Conservation (phyloP, 768 basidiomycete genomes). For the Holtermannia corniformis region DNA sequence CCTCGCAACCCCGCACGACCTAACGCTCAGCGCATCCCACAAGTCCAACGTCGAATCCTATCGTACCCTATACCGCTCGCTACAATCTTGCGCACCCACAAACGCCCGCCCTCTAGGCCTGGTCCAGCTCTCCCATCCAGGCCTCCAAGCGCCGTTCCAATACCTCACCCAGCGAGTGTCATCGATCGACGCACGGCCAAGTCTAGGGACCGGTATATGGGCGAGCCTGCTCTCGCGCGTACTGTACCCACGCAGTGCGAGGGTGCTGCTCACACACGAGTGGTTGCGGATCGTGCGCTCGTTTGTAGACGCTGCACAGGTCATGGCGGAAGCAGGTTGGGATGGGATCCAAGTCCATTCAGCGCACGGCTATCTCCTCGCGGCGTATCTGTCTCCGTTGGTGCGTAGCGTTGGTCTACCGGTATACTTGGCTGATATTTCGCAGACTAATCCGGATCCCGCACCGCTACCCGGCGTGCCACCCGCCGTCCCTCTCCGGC, state of each 20-base stretch:
- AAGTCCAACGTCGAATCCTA: slow-evolving; percentile 6
- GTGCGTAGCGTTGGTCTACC: slow-evolving; percentile 8
- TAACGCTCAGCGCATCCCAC: slow-evolving; percentile 7
- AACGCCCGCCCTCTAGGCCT: slow-evolving; percentile 48
- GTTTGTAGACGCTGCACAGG: slow-evolving; percentile 59
- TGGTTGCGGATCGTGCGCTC: slow-evolving; percentile 53
- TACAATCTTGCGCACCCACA: background rate
- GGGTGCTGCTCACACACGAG: slow-evolving; percentile 52
- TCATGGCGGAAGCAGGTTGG: slow-evolving; percentile 63
- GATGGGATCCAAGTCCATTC: slow-evolving; percentile 75
- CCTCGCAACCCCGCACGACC: slow-evolving; percentile 24
- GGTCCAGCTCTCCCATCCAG: slow-evolving; percentile 69
- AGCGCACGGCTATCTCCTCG: slow-evolving; percentile 34
- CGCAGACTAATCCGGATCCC: slow-evolving; percentile 27
- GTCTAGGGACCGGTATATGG: slow-evolving; percentile 39
- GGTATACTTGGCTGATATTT: background rate
- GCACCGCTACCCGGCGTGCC: slow-evolving; percentile 23
- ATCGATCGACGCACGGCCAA: slow-evolving; percentile 49
- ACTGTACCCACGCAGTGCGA: slow-evolving; percentile 51
- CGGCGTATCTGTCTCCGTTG: slow-evolving; percentile 28
- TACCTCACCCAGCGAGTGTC: slow-evolving; percentile 57
- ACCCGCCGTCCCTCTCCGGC: slow-evolving; percentile 11
- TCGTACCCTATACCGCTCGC: slow-evolving; percentile 2
- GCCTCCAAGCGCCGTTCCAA: slow-evolving; percentile 63
- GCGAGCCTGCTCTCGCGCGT: slow-evolving; percentile 48